These are phyloP conservation scores for Yarrowia sp. DNA, from an alignment of 805 yeast genomes.

Conservation along the genomic window DNA sequence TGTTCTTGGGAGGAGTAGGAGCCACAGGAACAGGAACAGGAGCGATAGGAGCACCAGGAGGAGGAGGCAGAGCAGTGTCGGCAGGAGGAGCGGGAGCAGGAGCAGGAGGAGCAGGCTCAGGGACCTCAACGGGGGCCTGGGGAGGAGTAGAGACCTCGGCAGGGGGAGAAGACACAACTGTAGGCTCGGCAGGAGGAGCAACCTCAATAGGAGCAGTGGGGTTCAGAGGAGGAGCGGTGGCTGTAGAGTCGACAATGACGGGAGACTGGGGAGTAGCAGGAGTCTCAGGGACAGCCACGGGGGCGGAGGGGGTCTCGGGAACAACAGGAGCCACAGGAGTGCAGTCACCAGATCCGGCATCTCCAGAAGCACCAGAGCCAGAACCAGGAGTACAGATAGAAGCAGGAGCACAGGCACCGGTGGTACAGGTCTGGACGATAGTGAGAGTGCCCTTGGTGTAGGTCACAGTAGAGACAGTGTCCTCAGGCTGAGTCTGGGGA, in stretches of 20 bases:
- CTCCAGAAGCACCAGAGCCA: too few relatives aligned
- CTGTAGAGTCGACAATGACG: background rate
- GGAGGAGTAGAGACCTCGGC: conserved; percentile 6
- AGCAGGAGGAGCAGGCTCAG: background rate
- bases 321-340: too few relatives aligned
- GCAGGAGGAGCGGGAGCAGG: conserved; percentile 1
- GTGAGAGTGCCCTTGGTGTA: background rate
- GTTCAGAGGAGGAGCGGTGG: background rate
- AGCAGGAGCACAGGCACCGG: conserved; percentile 1
- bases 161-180: conserved; percentile 1
- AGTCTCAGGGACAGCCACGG: background rate
- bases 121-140: conserved; percentile 1
- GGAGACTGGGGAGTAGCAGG: background rate
- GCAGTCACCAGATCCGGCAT: too few relatives aligned
- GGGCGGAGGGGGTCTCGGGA: background rate
- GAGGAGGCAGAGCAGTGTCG: background rate
- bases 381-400: too few relatives aligned
- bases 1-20: background rate
- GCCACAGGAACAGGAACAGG: background rate
- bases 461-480: background rate
- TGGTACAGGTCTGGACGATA: background rate
- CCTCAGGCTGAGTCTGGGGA: background rate
- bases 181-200: background rate
- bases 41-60: background rate
- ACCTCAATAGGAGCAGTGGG: background rate